Conservation (phyloP, 2,329 filamentous ascomycete genomes). For the Colletotrichum sp. region DNA sequence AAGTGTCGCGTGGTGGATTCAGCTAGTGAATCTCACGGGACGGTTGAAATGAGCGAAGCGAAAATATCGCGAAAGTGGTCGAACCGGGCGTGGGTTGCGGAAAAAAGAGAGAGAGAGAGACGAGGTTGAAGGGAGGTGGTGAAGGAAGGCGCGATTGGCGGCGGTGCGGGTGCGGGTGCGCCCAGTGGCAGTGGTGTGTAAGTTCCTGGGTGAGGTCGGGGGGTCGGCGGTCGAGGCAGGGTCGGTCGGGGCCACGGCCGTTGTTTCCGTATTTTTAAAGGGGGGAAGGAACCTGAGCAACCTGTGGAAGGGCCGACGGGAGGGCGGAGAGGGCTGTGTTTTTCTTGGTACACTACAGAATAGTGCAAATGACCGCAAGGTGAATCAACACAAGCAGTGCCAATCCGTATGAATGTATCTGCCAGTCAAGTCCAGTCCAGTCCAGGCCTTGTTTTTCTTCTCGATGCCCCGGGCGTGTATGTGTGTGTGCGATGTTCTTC, state of each 20-base stretch:
- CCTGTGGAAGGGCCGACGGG: background rate
- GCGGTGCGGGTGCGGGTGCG: background rate
- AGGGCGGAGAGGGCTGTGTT: background rate
- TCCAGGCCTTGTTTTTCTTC: background rate
- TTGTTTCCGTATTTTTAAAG: constrained; percentile 4
- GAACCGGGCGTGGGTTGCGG: background rate
- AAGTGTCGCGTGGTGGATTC: background rate
- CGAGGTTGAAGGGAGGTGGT: background rate
- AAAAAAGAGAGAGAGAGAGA: background rate
- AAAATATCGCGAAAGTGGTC: background rate
- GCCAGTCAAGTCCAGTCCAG: background rate
- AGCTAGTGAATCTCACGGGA: constrained; percentile 5
- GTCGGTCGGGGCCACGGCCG: constrained; percentile 6
- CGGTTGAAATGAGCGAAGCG: background rate
- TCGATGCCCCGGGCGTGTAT: background rate
- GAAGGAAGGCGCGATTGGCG: background rate
- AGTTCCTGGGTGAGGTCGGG: constrained; percentile 12
- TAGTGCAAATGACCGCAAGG: background rate
- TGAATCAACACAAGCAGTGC: background rate
- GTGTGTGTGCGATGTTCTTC: background rate
- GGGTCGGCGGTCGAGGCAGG: background rate
- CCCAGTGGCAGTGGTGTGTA: background rate
- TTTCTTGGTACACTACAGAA: background rate
- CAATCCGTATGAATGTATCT: background rate
- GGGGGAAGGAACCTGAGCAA: background rate